phyloP scores from a whole-genome alignment of 371 early-diverging fungal genomes.

The Mucor plumbeus region DNA sequence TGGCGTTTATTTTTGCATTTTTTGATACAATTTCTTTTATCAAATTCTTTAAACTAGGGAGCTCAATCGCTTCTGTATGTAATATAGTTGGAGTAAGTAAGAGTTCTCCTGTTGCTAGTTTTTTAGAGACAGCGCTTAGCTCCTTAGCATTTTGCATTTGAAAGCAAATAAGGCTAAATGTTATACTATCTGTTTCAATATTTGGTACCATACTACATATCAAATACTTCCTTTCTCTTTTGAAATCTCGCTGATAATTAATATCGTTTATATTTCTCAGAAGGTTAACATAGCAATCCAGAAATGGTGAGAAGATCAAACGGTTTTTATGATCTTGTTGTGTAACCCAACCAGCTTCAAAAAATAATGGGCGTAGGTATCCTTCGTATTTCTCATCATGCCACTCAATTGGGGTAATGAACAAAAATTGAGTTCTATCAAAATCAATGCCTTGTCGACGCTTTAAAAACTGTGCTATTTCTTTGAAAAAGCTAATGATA shows the following conservation, averaged over 20 bases:
- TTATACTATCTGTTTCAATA: not conserved
- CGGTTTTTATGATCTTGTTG: not conserved
- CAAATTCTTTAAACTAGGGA: not conserved
- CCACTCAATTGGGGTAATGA: not conserved
- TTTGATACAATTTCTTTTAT: not conserved
- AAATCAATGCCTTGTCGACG: not conserved
- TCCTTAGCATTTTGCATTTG: slow-evolving; percentile 3
- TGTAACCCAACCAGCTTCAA: not conserved
- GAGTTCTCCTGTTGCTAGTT: not conserved
- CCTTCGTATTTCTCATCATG: not conserved
- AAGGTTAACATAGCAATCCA: not conserved
- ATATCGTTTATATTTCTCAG: not conserved
- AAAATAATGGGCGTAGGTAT: not conserved
- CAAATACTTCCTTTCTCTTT: not conserved
- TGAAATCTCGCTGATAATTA: not conserved
- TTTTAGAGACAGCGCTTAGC: not conserved
- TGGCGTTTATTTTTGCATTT: not conserved
- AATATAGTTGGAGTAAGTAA: not conserved
- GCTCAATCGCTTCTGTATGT: not conserved
- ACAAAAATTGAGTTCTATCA: not conserved
- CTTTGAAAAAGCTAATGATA: no score
- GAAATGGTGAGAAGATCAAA: not conserved
- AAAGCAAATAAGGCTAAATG: not conserved
- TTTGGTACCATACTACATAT: not conserved
- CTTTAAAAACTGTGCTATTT: no score